Conservation (phyloP, 352 stramenopile genomes). For the Phytophthora foliorum region DNA sequence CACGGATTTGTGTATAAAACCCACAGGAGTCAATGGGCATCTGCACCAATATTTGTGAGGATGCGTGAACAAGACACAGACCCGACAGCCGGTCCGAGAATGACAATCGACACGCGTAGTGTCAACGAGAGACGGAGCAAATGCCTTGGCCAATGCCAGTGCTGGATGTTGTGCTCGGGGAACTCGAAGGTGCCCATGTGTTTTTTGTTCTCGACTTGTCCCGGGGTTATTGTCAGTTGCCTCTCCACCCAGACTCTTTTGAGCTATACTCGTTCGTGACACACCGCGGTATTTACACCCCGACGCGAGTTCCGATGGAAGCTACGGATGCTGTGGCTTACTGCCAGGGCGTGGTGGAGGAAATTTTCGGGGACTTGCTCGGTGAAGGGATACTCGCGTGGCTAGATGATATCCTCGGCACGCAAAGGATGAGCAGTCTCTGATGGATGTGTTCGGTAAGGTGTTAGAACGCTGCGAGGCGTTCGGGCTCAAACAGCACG, state of each 20-base stretch:
- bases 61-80: constrained; percentile 14
- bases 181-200: constrained; percentile 13
- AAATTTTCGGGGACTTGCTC: constrained; percentile 27
- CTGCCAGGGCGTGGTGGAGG: constrained; percentile 29
- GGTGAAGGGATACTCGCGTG: constrained; percentile 30
- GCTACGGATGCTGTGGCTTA: constrained; percentile 29
- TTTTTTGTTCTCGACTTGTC: constrained; percentile 40
- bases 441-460: constrained; percentile 31
- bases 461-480: constrained; percentile 20
- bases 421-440: constrained; percentile 6
- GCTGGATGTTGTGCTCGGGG: constrained; percentile 14
- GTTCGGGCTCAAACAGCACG: constrained; percentile 48
- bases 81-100: constrained; percentile 21
- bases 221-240: constrained; percentile 35
- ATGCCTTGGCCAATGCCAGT: constrained; percentile 36
- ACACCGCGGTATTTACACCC: constrained; percentile 30
- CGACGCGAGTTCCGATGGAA: constrained; percentile 27
- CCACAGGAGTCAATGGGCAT: constrained; percentile 16
- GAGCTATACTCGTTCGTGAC: constrained; percentile 34
- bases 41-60: constrained; percentile 2
- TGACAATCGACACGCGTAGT: constrained; percentile 31
- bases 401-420: constrained; percentile 42
- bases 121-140: constrained; percentile 31
- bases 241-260: constrained; percentile 24
- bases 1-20: constrained; percentile 9